Conservation (phyloP, 1,139 yeast genomes). For the Arxiozyma bovina region DNA sequence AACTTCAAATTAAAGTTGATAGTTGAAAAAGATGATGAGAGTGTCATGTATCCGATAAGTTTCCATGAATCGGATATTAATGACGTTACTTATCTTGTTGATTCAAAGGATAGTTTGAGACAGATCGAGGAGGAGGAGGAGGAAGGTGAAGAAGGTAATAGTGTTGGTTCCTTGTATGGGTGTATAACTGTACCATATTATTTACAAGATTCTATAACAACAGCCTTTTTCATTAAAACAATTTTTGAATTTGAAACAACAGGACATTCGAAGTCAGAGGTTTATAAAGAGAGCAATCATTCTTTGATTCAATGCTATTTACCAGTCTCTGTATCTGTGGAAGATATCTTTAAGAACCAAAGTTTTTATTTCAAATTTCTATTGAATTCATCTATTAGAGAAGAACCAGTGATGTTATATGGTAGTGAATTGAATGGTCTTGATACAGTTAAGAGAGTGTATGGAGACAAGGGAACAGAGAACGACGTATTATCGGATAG, state of each 20-base stretch:
- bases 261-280: background rate
- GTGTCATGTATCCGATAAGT: conserved; percentile 10
- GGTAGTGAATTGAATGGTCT: conserved; percentile 13
- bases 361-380: conserved; percentile 26
- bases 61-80: conserved; percentile 6
- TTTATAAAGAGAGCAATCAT: conserved; percentile 12
- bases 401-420: conserved; percentile 22
- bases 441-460: background rate
- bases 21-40: conserved; percentile 4
- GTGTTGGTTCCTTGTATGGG: background rate
- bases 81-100: background rate
- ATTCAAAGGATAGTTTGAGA: background rate
- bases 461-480: background rate
- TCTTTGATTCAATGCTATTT: conserved; percentile 16
- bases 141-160: background rate
- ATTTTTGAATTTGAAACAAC: conserved; percentile 2
- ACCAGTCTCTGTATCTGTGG: conserved; percentile 29
- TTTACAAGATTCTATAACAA: conserved; percentile 11
- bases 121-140: too few relatives aligned
- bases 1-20: conserved; percentile 10
- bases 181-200: conserved; percentile 13
- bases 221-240: conserved; percentile 13
- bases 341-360: conserved; percentile 26
- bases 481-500: background rate
- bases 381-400: conserved; percentile 20